Percentiles rank a stretch among this genome's conserved stretches.
Conservation (phyloP, 108 stramenopile species). For the Seminavis robusta region DNA sequence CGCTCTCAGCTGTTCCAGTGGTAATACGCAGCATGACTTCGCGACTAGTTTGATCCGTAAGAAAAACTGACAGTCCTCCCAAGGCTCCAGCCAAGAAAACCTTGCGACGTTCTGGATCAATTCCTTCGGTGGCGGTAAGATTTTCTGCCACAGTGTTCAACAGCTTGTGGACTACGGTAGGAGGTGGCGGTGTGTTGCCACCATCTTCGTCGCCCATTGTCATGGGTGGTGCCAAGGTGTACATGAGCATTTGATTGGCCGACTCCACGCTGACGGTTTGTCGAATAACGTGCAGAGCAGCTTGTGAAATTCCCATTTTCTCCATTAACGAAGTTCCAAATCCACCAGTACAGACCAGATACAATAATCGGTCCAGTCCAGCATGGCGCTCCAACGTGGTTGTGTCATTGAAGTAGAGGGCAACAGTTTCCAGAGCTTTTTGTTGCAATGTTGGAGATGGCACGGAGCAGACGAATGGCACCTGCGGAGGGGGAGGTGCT, state of each 20-base stretch:
- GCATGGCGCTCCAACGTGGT: conserved; percentile 23
- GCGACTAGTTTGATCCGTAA: conserved; percentile 54
- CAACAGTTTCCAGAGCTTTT: conserved; percentile 55
- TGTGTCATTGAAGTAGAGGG: conserved; percentile 31
- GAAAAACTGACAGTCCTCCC: conserved; percentile 54
- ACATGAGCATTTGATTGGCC: conserved; percentile 54
- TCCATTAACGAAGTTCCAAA: conserved; percentile 13
- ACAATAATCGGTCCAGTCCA: conserved; percentile 69
- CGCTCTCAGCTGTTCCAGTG: background rate
- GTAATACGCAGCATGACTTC: conserved; percentile 53
- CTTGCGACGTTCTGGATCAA: conserved; percentile 5
- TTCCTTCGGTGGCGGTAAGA: conserved; percentile 12
- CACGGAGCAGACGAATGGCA: conserved; percentile 39
- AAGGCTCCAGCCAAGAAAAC: conserved; percentile 49
- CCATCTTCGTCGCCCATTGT: conserved; percentile 9
- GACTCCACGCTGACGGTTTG: conserved; percentile 34
- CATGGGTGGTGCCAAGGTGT: conserved; percentile 74
- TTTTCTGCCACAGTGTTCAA: conserved; percentile 66
- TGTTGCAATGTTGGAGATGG: conserved; percentile 58
- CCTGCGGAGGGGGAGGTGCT: conserved; percentile 39
- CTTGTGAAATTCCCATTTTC: conserved; percentile 43
- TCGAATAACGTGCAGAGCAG: conserved; percentile 51
- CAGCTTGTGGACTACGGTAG: conserved; percentile 57
- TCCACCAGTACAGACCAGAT: conserved; percentile 69
- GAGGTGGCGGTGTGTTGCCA: conserved; percentile 37